A percentile compares a stretch with the other conserved stretches of the same genome.
phyloP scores from a whole-genome alignment of 192 early-diverging fungal species.

The Coemansia sp. region DNA sequence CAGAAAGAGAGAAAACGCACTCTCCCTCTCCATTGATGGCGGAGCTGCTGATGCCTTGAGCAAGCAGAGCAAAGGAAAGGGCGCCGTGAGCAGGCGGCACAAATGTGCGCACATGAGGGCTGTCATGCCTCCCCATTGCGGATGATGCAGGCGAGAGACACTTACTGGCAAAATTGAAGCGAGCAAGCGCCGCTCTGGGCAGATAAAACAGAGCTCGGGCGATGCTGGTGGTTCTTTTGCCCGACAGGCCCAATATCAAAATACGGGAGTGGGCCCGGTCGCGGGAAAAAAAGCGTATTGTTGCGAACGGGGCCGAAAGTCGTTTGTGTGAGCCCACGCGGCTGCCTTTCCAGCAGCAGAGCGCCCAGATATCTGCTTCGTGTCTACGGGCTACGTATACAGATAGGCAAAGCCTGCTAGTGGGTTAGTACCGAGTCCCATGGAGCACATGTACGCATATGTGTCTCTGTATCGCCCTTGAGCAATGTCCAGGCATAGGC shows the following conservation, averaged over 20 bases:
- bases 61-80: not conserved
- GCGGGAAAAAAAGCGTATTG: not conserved
- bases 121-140: slow-evolving; percentile 5
- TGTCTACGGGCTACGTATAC: not conserved
- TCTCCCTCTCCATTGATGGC: not conserved
- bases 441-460: not conserved
- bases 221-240: not conserved
- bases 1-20: not conserved
- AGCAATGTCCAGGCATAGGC: not conserved
- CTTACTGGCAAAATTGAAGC: not conserved
- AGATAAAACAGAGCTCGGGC: not conserved
- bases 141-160: not conserved
- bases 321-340: not conserved
- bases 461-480: not conserved
- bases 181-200: not conserved
- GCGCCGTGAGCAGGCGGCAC: not conserved
- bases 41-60: not conserved
- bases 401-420: not conserved
- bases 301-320: not conserved
- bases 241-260: not conserved
- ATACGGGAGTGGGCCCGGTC: slow-evolving; percentile 5
- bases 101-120: not conserved
- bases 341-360: not conserved
- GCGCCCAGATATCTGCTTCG: not conserved
- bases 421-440: not conserved